Conservation (phyloP, 108 stramenopile species). For the Nitzschia palea region DNA sequence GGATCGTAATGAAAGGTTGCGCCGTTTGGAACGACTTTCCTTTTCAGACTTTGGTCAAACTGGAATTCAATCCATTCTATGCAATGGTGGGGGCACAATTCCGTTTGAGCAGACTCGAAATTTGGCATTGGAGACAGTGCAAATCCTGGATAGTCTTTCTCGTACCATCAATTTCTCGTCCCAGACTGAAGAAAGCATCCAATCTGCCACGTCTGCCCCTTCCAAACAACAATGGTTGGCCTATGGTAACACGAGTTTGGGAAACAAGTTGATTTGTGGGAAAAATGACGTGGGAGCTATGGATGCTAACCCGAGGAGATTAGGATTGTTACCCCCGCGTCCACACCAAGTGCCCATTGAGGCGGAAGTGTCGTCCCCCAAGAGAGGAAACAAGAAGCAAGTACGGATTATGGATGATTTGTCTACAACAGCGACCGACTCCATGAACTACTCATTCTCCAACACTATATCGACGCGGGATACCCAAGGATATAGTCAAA, state of each 20-base stretch:
- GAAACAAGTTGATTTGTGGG: neutral
- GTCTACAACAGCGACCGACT: neutral
- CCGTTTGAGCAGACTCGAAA: neutral
- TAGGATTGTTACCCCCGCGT: neutral
- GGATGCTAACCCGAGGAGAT: neutral
- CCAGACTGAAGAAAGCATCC: neutral
- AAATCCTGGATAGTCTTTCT: neutral
- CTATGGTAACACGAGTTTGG: neutral
- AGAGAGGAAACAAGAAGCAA: neutral
- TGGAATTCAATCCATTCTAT: neutral
- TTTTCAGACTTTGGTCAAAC: neutral
- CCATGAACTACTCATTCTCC: neutral
- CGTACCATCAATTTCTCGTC: neutral
- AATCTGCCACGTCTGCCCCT: neutral
- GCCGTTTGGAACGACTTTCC: neutral
- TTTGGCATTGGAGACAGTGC: conserved; percentile 8
- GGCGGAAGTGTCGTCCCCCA: neutral
- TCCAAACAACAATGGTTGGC: neutral
- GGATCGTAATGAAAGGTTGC: neutral
- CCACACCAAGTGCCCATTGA: neutral
- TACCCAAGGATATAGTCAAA: neutral
- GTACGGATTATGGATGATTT: neutral
- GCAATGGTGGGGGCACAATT: neutral
- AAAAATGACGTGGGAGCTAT: neutral
- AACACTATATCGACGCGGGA: no score